phyloP scores from a whole-genome alignment of 192 early-diverging fungal genomes.

The Gamsiella multidivaricata region DNA sequence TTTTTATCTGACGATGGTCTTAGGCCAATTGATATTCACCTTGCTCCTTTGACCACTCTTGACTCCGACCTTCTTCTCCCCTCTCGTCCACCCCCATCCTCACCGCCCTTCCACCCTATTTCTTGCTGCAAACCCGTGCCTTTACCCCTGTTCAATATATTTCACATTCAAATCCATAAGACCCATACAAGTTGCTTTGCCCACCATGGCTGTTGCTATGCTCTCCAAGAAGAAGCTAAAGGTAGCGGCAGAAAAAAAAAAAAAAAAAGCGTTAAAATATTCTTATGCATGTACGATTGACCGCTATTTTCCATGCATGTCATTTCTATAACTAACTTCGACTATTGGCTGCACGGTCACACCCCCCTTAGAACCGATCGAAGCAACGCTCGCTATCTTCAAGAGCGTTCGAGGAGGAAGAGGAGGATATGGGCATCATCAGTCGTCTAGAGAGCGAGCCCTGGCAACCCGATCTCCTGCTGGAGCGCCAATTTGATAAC shows the following conservation, averaged over 20 bases:
- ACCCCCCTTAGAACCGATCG: conserved; percentile 20
- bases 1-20: too few species aligned
- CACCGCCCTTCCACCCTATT: too few species aligned
- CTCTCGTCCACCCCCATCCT: too few species aligned
- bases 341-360: neutral
- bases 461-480: conserved; percentile 50
- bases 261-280: neutral
- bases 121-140: neutral
- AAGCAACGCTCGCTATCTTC: conserved; percentile 20
- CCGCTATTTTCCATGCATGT: neutral
- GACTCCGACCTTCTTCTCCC: too few species aligned
- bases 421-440: conserved; percentile 48
- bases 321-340: too few species aligned
- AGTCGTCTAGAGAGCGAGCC: conserved; percentile 48
- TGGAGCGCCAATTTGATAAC: conserved; percentile 37
- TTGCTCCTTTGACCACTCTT: too few species aligned
- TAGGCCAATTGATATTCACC: too few species aligned
- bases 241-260: conserved; percentile 32
- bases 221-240: conserved; percentile 29
- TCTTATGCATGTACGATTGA: neutral
- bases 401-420: conserved; percentile 32
- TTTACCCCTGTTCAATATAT: neutral
- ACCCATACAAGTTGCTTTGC: neutral
- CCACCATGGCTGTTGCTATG: conserved; percentile 36
- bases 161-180: neutral